phyloP scores from a whole-genome alignment of 257 asterid species.

The Plectranthus barbatus region DNA sequence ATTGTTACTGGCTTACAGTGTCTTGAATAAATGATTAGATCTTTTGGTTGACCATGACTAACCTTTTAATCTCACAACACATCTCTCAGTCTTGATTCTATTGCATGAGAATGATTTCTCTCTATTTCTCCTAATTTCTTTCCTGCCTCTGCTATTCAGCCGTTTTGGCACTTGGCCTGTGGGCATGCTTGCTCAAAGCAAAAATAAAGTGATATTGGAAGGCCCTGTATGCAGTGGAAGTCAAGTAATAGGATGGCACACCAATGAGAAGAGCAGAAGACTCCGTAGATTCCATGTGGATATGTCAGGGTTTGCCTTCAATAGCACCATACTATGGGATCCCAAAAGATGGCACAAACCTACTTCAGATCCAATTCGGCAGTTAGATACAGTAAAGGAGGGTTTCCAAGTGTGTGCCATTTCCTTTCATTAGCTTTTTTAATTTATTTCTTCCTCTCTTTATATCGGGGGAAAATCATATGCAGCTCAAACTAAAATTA shows the following conservation, averaged over 20 bases:
- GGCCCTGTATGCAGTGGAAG: slow-evolving; percentile 95
- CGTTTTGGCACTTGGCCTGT: slow-evolving; percentile 99
- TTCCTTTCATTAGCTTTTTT: background rate
- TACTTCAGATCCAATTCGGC: slow-evolving; percentile 63
- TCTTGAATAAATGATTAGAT: background rate
- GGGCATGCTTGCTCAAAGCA: slow-evolving; percentile 81
- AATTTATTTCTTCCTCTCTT: background rate
- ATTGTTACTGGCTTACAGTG: background rate
- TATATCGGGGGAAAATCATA: background rate
- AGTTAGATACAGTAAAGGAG: slow-evolving; percentile 79
- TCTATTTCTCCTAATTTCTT: background rate
- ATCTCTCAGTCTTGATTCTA: background rate
- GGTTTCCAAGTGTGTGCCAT: slow-evolving; percentile 68
- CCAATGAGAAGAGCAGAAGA: slow-evolving; percentile 84
- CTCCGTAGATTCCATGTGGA: slow-evolving; percentile 91
- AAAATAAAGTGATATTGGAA: slow-evolving; percentile 69
- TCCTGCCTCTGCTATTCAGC: slow-evolving; percentile 26
- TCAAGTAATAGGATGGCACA: slow-evolving; percentile 94
- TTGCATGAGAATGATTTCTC: slow-evolving; percentile 8
- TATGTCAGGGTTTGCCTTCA: slow-evolving; percentile 99
- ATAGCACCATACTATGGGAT: slow-evolving; percentile 92
- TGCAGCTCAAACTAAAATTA: background rate
- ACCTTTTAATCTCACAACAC: background rate
- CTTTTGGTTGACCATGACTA: background rate
- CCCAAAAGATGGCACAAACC: slow-evolving; percentile 77